Base-by-base conservation (phyloP, 2,329 filamentous ascomycete genomes). In the Claviceps pazoutovae region DNA sequence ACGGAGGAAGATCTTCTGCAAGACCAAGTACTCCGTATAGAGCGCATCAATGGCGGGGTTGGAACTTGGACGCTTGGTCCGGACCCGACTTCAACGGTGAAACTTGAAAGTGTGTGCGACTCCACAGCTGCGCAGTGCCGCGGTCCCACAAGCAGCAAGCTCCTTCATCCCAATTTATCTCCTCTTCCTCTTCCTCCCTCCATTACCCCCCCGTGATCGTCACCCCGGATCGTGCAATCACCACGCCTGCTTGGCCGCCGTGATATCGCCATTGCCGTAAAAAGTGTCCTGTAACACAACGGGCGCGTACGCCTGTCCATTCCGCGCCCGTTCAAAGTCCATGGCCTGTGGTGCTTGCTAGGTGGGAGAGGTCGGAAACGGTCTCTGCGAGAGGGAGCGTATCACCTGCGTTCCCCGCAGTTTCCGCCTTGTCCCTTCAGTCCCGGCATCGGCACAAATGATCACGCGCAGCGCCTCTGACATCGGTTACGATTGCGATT, bases 261-360 rank as follows among this genome's bases (percentile, higher is more conserved):
- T 41, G 39, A 43, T 11, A 23, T 36, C 23, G 14, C 49, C 48
- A 48, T 46, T 43, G 23, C 34, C 36, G 37, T 16, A 34, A 17
- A 39, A 39, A 6, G 3, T 7, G 21, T 39, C 37, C 46, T 19
- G 30, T 34, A 34, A 34, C 36, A n/a, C 11, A 13, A 19, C 52
- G 36, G 53, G 51, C 51, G 55, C 49, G 50, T 52, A 49, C 48
- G 47, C 56, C 52, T 51, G 51, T 50, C 38, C 55, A 47, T 54
- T 49, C 49, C 50, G 44, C 55, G 55, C 54, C 51, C 54, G 54
- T 57, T 55, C 55, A 53, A 66, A 62, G 74, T 71, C 74, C 75
- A 80, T 80, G 78, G 73, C 72, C 74, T 69, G 71, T 66, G 68
- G 73, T 69, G 73, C 73, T 68, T 71, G 72, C 65, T 80, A 79